Percentiles rank a stretch among this genome's conserved stretches.
Evolutionary conservation across 2,329 filamentous ascomycete species (phyloP).

Genomic region (Tolypocladium tundrense): DNA sequence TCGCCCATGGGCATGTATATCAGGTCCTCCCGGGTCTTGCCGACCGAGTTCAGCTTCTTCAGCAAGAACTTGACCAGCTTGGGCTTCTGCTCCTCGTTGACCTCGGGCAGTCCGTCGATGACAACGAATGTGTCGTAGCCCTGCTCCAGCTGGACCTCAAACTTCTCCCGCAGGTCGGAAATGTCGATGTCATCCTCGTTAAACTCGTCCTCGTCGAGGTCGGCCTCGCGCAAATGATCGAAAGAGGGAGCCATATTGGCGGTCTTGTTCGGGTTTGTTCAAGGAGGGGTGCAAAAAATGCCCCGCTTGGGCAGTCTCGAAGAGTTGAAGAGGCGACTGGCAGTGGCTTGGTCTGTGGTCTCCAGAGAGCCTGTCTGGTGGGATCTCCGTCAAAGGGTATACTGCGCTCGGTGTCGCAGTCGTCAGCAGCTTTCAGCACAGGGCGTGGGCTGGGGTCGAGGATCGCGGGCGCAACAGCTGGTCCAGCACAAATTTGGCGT

Average conservation of each 20-base stretch:
- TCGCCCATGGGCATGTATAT: constrained; percentile 92
- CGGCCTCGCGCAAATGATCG: constrained; percentile 83
- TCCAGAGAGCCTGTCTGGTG: background rate
- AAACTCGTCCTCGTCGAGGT: constrained; percentile 74
- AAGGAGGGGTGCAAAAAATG: constrained; percentile 23
- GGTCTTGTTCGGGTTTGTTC: constrained; percentile 14
- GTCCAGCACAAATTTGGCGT: constrained; percentile 27
- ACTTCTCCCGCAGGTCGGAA: constrained; percentile 87
- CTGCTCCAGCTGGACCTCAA: constrained; percentile 90
- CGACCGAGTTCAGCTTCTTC: constrained; percentile 82
- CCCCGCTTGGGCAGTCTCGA: constrained; percentile 20
- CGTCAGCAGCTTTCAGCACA: background rate
- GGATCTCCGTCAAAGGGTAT: background rate
- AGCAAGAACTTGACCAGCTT: constrained; percentile 95
- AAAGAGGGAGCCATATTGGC: constrained; percentile 80
- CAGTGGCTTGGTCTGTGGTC: background rate
- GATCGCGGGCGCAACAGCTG: background rate
- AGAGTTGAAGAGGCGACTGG: constrained; percentile 8
- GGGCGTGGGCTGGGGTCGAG: background rate
- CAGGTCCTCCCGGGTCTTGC: constrained; percentile 74
- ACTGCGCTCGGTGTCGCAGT: background rate
- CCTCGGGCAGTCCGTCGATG: constrained; percentile 83
- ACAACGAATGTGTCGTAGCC: constrained; percentile 95
- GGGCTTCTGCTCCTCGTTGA: constrained; percentile 80
- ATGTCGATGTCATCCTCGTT: constrained; percentile 93